A percentile compares a stretch with the other conserved stretches of the same genome.
These are phyloP conservation scores for Penstemon newberryi DNA, from an alignment of 257 asterid genomes.

Conservation along the genomic window DNA sequence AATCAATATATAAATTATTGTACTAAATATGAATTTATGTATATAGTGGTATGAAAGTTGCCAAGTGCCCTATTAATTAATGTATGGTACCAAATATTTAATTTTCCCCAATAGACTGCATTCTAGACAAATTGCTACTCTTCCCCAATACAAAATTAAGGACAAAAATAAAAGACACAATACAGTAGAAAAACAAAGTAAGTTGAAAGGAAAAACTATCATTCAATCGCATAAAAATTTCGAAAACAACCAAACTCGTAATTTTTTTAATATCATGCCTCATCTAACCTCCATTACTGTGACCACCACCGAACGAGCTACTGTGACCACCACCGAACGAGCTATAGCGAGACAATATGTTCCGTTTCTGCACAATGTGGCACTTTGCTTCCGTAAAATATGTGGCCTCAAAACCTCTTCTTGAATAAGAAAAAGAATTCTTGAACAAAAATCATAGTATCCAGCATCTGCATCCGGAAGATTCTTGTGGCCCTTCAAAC, in stretches of 20 bases:
- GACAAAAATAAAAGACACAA: not conserved
- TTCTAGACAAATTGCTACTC: not conserved
- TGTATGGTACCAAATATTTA: too few species aligned
- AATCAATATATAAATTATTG: too few species aligned
- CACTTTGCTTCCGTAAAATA: not conserved
- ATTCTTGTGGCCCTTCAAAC: conserved; percentile 86
- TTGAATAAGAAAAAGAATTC: not conserved
- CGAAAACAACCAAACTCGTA: conserved; percentile 4
- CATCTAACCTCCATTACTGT: not conserved
- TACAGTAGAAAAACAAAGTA: not conserved
- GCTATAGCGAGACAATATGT: conserved; percentile 34
- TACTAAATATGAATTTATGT: too few species aligned
- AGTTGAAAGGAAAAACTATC: conserved; percentile 1
- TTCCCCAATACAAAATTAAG: not conserved
- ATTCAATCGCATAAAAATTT: conserved; percentile 24
- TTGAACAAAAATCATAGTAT: conserved; percentile 48
- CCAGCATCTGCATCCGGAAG: conserved; percentile 92
- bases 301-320: not conserved
- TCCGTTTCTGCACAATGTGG: not conserved
- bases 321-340: not conserved
- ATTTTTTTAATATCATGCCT: conserved; percentile 6
- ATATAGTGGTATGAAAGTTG: too few species aligned
- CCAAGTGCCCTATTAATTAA: too few species aligned
- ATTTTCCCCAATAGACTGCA: too few species aligned
- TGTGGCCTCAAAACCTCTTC: conserved; percentile 12